Evolutionary conservation across 2,329 filamentous ascomycete species (phyloP).

Genomic region (Fusarium devonianum): DNA sequence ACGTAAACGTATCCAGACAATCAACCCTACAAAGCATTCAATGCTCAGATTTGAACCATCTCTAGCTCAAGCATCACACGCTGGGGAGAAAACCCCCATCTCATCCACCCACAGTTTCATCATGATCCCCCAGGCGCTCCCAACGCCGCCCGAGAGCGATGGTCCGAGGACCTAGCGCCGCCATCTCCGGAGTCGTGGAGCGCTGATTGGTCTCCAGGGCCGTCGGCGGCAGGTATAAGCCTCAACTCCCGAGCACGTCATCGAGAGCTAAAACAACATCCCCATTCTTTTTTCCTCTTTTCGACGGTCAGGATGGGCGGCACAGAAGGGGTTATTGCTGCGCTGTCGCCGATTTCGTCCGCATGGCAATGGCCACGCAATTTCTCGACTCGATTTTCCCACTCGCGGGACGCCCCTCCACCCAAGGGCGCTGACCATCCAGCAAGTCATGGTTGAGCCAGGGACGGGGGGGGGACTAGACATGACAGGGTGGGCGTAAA

Average conservation of each 20-base stretch:
- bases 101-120: slow-evolving; percentile 6
- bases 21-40: too few species aligned
- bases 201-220: slow-evolving; percentile 39
- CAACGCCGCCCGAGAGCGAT: slow-evolving; percentile 38
- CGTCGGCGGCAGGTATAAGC: slow-evolving; percentile 43
- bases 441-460: slow-evolving; percentile 25
- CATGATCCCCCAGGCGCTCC: slow-evolving; percentile 20
- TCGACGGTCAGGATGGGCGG: slow-evolving; percentile 26
- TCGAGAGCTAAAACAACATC: slow-evolving; percentile 41
- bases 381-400: slow-evolving; percentile 31
- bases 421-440: slow-evolving; percentile 11
- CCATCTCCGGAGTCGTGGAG: slow-evolving; percentile 8
- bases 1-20: background rate
- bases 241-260: slow-evolving; percentile 47
- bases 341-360: slow-evolving; percentile 35
- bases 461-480: slow-evolving; percentile 26
- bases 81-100: slow-evolving; percentile 8
- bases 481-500: slow-evolving; percentile 33
- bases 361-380: slow-evolving; percentile 35
- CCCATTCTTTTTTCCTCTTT: slow-evolving; percentile 39
- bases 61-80: too few species aligned
- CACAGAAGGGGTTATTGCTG: slow-evolving; percentile 17
- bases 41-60: too few species aligned
- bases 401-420: slow-evolving; percentile 25
- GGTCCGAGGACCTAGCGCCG: slow-evolving; percentile 39